Conservation (phyloP, 2,329 filamentous ascomycete species). For the Penicillium sp. region DNA sequence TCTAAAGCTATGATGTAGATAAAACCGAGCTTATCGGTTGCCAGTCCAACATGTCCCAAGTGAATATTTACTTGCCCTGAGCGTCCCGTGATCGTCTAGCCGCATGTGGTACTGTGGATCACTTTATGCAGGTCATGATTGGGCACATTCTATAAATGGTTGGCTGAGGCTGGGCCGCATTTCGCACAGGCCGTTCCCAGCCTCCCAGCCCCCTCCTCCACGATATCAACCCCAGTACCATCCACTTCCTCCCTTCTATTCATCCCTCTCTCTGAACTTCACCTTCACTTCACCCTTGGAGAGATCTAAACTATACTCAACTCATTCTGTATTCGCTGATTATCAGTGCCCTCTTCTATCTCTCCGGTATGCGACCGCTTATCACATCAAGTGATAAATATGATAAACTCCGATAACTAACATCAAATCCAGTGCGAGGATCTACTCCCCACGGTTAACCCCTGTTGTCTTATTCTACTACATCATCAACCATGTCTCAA, state of each 20-base stretch:
- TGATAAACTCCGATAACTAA: constrained; percentile 17
- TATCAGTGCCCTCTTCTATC: neutral
- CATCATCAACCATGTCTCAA: constrained; percentile 31
- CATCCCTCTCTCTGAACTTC: neutral
- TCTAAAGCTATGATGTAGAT: neutral
- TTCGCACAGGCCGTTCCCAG: constrained; percentile 23
- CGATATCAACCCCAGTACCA: constrained; percentile 13
- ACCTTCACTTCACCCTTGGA: neutral
- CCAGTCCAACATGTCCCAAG: constrained; percentile 18
- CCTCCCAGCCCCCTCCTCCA: constrained; percentile 26
- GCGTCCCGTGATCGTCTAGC: constrained; percentile 22
- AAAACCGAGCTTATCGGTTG: constrained; percentile 18
- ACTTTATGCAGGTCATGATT: constrained; percentile 1
- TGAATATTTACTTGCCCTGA: constrained; percentile 24
- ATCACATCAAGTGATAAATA: constrained; percentile 6
- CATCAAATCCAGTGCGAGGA: constrained; percentile 21
- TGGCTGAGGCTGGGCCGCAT: constrained; percentile 21
- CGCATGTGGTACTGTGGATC: neutral
- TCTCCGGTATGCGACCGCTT: constrained; percentile 25
- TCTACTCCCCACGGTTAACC: constrained; percentile 15
- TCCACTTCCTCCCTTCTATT: constrained; percentile 10
- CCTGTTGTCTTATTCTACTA: constrained; percentile 5
- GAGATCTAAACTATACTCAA: neutral
- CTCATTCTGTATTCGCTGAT: neutral
- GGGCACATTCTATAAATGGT: constrained; percentile 12